A percentile compares a stretch with the other conserved stretches of the same genome.
phyloP scores from a whole-genome alignment of 2,329 filamentous ascomycete genomes.

The Lomentospora prolificans region DNA sequence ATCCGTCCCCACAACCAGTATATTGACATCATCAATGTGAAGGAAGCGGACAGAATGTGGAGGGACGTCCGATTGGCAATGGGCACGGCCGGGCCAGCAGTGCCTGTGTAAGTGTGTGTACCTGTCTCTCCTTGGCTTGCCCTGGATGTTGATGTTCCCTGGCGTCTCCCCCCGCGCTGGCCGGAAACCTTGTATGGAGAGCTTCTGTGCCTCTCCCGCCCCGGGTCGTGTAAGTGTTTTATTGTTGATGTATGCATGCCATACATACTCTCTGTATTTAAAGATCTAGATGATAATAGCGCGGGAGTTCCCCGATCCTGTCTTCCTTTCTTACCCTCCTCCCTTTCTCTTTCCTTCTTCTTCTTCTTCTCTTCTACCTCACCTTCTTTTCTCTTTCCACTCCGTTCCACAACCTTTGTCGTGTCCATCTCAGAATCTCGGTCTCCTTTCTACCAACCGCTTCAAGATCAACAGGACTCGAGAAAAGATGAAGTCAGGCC shows the following conservation, averaged over 20 bases:
- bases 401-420: not conserved
- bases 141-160: no score
- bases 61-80: not conserved
- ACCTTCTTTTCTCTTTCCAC: not conserved
- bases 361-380: not conserved
- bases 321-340: not conserved
- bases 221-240: not conserved
- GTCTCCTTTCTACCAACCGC: not conserved
- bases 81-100: no score
- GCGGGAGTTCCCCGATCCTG: not conserved
- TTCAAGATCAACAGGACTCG: not conserved
- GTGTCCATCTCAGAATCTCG: not conserved
- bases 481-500: constrained; percentile 7
- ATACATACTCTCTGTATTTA: no score
- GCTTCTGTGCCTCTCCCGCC: no score
- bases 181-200: no score
- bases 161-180: not conserved
- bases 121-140: no score
- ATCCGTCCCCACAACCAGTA: constrained; percentile 3
- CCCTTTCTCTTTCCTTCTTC: not conserved
- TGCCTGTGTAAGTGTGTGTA: no score
- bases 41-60: not conserved
- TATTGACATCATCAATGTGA: constrained; percentile 7
- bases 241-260: not conserved
- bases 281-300: not conserved